Base-by-base conservation (phyloP, 1,284 basidiomycete genomes). In the Marasmius sp. region DNA sequence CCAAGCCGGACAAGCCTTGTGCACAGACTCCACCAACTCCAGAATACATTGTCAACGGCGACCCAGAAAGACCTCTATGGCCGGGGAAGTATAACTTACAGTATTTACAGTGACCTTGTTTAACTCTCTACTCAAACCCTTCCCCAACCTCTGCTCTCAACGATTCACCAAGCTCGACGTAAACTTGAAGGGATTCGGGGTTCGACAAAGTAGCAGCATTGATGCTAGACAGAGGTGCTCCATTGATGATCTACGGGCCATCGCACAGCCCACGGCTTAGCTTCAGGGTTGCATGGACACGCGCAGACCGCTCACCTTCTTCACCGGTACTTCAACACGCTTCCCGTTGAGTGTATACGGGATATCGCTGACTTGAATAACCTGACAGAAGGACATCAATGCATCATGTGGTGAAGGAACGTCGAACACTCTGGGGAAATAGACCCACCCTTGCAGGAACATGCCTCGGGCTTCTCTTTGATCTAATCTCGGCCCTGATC, bases 331-430 rank as follows among this genome's bases (percentile, higher is more conserved):
- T 74, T 95, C 94, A 56, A 95, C 91, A 50, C 89, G 85, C 73
- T 95, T 96, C 38, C 90, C 89, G 66, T 95, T 95, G 59, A 94
- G 77, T 12, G 94, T 96, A 73, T 94, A 91, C 14, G 93, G 93
- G 34, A 94, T 84, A 72, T 93, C 92, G 10, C 72, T 66, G 4
- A 89, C 89, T 70, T 87, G 84, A 16, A 92, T 76, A 62, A 93
- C 86, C 84, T 90, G 73, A 54, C 63, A 57, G 51, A 39, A 47
- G 60, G 51, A 69, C 66, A 65, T 62, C 69, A 62, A 61, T 60
- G 66, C 60, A 64, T 60, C 65, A 61, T 43, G 56, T 48, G 39
- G 45, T 62, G 41, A 61, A 43, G 43, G 37, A 33, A 53, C 33
- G n/a, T n/a, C 27, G 37, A 22, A 36, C 50, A 59, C 47, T 57